Conservation (phyloP, 2,329 filamentous ascomycete species). For the Ophiostoma novo-ulmi region DNA sequence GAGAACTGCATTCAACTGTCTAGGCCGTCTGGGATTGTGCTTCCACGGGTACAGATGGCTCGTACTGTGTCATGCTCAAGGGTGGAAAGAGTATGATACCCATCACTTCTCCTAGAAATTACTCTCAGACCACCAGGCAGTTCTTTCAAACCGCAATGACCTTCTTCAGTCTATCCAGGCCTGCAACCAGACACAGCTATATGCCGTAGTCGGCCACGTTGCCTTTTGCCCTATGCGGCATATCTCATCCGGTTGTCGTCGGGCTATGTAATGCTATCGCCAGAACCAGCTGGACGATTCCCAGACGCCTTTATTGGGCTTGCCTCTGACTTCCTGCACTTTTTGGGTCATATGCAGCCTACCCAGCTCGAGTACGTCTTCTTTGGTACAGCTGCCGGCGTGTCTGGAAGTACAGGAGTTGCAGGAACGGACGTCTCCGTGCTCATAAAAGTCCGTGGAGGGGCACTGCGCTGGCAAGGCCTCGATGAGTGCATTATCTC, state of each 20-base stretch:
- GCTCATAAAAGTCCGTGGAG: background rate
- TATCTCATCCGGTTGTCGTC: background rate
- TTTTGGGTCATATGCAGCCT: background rate
- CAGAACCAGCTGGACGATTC: background rate
- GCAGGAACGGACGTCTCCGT: background rate
- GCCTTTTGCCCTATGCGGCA: background rate
- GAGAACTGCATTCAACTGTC: background rate
- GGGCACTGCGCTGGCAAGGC: background rate
- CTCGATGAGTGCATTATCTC: background rate
- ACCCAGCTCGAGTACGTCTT: background rate
- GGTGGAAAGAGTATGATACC: background rate
- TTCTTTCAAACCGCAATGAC: background rate
- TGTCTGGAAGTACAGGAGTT: background rate
- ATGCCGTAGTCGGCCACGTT: background rate
- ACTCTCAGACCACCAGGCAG: background rate
- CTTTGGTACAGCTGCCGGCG: background rate
- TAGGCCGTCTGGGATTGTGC: background rate
- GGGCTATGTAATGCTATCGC: background rate
- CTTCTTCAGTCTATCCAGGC: background rate
- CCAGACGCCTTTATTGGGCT: background rate
- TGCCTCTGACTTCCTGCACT: background rate
- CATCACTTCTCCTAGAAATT: background rate
- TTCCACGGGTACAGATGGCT: background rate
- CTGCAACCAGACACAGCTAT: background rate
- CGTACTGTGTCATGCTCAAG: conserved; percentile 2